Evolutionary conservation across 2,329 filamentous ascomycete genomes (phyloP).

Genomic region (Talaromyces sp.): DNA sequence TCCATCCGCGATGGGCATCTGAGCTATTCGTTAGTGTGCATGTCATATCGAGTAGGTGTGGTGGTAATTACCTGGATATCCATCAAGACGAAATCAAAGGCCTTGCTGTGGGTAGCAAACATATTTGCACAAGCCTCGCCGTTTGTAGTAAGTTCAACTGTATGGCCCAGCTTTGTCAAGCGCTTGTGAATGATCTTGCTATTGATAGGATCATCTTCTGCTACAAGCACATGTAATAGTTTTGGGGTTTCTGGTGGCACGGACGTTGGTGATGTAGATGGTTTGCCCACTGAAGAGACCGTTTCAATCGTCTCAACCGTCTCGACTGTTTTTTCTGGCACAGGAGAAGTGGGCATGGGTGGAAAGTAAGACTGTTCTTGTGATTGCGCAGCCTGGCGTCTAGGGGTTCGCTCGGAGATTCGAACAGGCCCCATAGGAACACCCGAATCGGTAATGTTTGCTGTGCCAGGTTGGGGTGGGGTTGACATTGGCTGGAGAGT

Average conservation of each 20-base stretch:
- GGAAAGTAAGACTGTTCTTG: constrained; percentile 23
- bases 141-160: constrained; percentile 74
- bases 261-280: constrained; percentile 15
- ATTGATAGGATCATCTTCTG: constrained; percentile 89
- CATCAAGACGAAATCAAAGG: constrained; percentile 84
- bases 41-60: background rate
- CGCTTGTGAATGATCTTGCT: constrained; percentile 81
- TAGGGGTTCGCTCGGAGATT: constrained; percentile 26
- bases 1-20: constrained; percentile 98
- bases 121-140: constrained; percentile 79
- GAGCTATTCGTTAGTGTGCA: background rate
- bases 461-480: constrained; percentile 29
- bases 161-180: constrained; percentile 74
- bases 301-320: too few relatives aligned
- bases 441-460: constrained; percentile 37
- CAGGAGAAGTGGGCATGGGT: background rate
- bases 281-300: constrained; percentile 2
- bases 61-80: constrained; percentile 75
- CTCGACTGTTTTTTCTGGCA: background rate
- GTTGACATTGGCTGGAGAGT: constrained; percentile 23
- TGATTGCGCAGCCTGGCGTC: constrained; percentile 8
- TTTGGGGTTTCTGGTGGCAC: background rate
- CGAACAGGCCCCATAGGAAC: constrained; percentile 35
- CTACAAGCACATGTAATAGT: constrained; percentile 64
- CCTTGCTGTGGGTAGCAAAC: constrained; percentile 64